Evolutionary conservation across 1,284 basidiomycete species (phyloP).

Genomic region (Porodaedalea pini): DNA sequence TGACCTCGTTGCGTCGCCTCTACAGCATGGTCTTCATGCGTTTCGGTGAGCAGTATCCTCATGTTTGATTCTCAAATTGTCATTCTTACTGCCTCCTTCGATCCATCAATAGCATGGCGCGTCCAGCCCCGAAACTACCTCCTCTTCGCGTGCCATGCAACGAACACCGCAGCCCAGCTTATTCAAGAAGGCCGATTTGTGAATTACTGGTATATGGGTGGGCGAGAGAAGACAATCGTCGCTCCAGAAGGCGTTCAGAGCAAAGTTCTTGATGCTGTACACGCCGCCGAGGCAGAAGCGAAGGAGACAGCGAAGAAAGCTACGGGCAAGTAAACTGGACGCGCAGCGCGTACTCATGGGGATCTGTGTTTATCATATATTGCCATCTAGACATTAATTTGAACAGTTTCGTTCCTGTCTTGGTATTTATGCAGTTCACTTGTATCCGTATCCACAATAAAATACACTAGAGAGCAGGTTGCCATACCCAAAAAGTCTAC

Average conservation of each 20-base stretch:
- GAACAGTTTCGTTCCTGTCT: neutral
- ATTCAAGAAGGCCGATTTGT: slow-evolving; percentile 82
- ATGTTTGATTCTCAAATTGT: neutral
- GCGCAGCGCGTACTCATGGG: neutral
- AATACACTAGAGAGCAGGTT: neutral
- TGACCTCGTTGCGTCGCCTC: slow-evolving; percentile 8
- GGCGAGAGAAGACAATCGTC: slow-evolving; percentile 59
- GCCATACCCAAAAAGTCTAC: slow-evolving; percentile 38
- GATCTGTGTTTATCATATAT: slow-evolving; percentile 6
- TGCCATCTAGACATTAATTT: slow-evolving; percentile 6
- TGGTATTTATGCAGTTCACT: neutral
- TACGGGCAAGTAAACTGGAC: slow-evolving; percentile 10
- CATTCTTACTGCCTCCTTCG: neutral
- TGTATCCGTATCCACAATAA: neutral
- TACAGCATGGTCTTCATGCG: slow-evolving; percentile 89
- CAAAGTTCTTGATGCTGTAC: slow-evolving; percentile 49
- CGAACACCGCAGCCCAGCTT: slow-evolving; percentile 84
- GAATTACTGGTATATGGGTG: slow-evolving; percentile 86
- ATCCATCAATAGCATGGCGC: slow-evolving; percentile 67
- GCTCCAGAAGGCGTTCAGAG: slow-evolving; percentile 32
- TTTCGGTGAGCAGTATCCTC: slow-evolving; percentile 60
- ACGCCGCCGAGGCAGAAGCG: slow-evolving; percentile 28
- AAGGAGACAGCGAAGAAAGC: slow-evolving; percentile 15
- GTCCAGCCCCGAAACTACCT: slow-evolving; percentile 95
- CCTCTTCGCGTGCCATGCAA: slow-evolving; percentile 88